phyloP scores from a whole-genome alignment of 768 basidiomycete genomes.

The Mrakia frigida region DNA sequence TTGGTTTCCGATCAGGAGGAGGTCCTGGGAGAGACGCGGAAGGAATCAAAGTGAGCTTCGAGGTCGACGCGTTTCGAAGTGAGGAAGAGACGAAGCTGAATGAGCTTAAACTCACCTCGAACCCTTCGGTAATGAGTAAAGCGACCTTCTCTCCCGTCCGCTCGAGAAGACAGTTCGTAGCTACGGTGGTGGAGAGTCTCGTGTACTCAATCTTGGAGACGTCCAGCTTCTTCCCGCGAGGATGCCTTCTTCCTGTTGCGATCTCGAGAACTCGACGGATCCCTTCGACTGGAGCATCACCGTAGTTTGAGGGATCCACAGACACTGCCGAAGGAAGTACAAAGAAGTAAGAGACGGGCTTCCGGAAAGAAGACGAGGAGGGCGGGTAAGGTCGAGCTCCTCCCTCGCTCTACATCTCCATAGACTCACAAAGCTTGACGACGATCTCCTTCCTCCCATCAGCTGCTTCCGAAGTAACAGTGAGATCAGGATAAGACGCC shows the following conservation, averaged over 20 bases:
- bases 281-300: conserved; percentile 36
- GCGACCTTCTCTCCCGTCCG: conserved; percentile 35
- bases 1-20: conserved; percentile 36
- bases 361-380: neutral
- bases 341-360: neutral
- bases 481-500: conserved; percentile 35
- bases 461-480: neutral
- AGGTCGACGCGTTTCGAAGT: neutral
- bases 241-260: conserved; percentile 27
- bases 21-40: conserved; percentile 8
- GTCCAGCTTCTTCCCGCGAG: conserved; percentile 31
- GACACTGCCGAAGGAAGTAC: conserved; percentile 12
- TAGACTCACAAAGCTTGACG: conserved; percentile 36
- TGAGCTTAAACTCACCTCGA: conserved; percentile 4
- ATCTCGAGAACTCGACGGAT: conserved; percentile 38
- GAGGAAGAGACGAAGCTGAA: neutral
- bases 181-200: conserved; percentile 25
- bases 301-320: conserved; percentile 35
- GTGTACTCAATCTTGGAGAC: conserved; percentile 11
- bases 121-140: conserved; percentile 37
- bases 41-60: neutral
- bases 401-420: too few relatives aligned
- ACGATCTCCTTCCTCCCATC: conserved; percentile 32
- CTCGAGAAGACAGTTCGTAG: conserved; percentile 33
- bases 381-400: too few relatives aligned